phyloP scores from a whole-genome alignment of 352 stramenopile species.

The Phytophthora fragariae region DNA sequence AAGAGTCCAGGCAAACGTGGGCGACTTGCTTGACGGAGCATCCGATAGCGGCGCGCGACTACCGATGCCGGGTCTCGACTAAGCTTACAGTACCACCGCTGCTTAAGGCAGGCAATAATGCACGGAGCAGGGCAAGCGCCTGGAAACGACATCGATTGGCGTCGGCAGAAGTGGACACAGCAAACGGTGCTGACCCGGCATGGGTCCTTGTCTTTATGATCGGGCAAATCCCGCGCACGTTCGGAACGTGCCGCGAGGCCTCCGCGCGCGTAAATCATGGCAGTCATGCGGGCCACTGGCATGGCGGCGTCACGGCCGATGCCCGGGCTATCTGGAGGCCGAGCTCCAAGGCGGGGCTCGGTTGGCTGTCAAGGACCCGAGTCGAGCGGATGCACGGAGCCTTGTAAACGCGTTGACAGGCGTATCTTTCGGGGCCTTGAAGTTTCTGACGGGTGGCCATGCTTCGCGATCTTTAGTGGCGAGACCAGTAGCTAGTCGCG shows the following conservation, averaged over 20 bases:
- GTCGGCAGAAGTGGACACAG: constrained; percentile 20
- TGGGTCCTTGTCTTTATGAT: constrained; percentile 31
- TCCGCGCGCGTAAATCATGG: constrained; percentile 20
- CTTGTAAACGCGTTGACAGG: not conserved
- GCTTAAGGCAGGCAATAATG: too few species aligned
- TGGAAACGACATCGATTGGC: constrained; percentile 7
- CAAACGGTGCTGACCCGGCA: constrained; percentile 14
- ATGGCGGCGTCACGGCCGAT: constrained; percentile 2
- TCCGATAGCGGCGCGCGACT: not conserved
- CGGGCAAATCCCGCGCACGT: constrained; percentile 32
- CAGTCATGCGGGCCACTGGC: constrained; percentile 4
- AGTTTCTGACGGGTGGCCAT: not conserved
- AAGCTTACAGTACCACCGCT: too few species aligned
- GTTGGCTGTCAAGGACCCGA: constrained; percentile 12
- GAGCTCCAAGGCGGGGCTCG: not conserved
- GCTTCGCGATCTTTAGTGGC: not conserved
- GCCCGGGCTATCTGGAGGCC: constrained; percentile 1
- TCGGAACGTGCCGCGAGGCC: constrained; percentile 31
- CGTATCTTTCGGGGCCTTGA: not conserved
- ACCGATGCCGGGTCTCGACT: constrained; percentile 15
- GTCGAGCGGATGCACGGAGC: too few species aligned
- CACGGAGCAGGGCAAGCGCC: not conserved
- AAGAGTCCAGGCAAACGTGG: constrained; percentile 9
- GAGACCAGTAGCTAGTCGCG: not conserved
- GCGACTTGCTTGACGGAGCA: constrained; percentile 7